Percentiles rank a stretch among this genome's conserved stretches.
Evolutionary conservation across 345 rosid species (phyloP).

Genomic region (Erucastrum elatum): DNA sequence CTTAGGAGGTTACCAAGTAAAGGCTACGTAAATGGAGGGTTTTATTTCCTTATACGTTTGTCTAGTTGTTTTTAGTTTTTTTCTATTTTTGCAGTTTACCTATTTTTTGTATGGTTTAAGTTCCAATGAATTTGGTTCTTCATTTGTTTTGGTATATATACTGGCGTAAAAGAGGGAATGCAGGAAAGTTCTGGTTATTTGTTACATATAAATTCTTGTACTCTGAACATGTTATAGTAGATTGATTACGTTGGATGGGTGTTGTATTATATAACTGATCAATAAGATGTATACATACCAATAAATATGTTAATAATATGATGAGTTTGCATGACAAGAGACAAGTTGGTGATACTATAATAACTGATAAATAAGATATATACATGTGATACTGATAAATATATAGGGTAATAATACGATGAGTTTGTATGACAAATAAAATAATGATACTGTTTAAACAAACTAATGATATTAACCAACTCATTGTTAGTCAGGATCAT

Average conservation of each 20-base stretch:
- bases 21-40: constrained; percentile 31
- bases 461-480: no score
- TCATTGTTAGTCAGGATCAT: no score
- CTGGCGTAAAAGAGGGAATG: constrained; percentile 5
- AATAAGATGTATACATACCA: background rate
- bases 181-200: background rate
- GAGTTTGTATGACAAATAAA: no score
- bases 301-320: no score
- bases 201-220: background rate
- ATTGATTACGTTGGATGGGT: background rate
- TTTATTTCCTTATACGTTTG: constrained; percentile 26
- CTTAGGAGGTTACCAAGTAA: constrained; percentile 28
- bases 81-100: constrained; percentile 33
- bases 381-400: no score
- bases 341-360: no score
- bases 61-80: constrained; percentile 26
- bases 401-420: no score
- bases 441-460: no score
- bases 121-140: constrained; percentile 19
- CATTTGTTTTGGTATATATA: constrained; percentile 1
- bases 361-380: no score
- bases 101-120: constrained; percentile 34
- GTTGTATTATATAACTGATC: background rate
- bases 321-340: no score
- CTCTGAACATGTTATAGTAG: background rate